Conservation (phyloP, 23 red algal species). For the Agarophyton chilense region DNA sequence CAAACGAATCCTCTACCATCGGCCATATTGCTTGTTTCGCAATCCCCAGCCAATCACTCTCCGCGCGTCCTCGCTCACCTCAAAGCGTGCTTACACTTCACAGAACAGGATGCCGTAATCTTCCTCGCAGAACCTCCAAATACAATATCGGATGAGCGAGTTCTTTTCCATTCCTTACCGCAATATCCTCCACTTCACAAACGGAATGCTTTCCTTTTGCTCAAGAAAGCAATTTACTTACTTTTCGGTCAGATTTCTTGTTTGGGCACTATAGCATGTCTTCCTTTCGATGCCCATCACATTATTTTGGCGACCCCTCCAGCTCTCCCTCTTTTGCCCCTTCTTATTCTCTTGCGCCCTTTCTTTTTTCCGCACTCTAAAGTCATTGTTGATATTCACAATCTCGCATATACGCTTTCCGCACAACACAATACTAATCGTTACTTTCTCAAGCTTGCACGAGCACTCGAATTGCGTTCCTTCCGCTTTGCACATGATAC, state of each 20-base stretch:
- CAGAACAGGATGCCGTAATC: slow-evolving; percentile 15
- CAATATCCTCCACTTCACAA: slow-evolving; percentile 15
- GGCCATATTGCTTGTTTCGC: slow-evolving; percentile 29
- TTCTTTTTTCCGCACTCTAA: slow-evolving; percentile 26
- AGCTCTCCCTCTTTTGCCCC: slow-evolving; percentile 34
- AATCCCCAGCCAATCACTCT: slow-evolving; percentile 57
- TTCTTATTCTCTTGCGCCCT: slow-evolving; percentile 25
- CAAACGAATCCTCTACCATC: slow-evolving; percentile 17
- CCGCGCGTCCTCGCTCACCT: slow-evolving; percentile 45
- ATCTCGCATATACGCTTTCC: slow-evolving; percentile 84
- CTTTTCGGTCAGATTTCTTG: slow-evolving; percentile 4
- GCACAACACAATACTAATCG: slow-evolving; percentile 9
- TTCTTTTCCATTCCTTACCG: slow-evolving; percentile 13
- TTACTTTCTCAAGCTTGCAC: slow-evolving; percentile 43
- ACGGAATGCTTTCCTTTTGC: not conserved
- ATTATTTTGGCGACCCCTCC: slow-evolving; percentile 65
- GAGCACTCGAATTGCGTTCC: slow-evolving; percentile 27
- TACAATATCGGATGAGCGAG: not conserved
- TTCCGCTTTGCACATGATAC: slow-evolving; percentile 45
- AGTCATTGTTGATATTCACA: slow-evolving; percentile 90
- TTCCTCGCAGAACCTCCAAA: slow-evolving; percentile 39
- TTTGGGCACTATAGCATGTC: slow-evolving; percentile 18
- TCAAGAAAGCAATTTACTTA: not conserved
- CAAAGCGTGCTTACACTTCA: slow-evolving; percentile 8
- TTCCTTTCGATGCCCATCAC: not conserved